phyloP scores from a whole-genome alignment of 73 alveolate genomes.

The Paramecium primaurelia region DNA sequence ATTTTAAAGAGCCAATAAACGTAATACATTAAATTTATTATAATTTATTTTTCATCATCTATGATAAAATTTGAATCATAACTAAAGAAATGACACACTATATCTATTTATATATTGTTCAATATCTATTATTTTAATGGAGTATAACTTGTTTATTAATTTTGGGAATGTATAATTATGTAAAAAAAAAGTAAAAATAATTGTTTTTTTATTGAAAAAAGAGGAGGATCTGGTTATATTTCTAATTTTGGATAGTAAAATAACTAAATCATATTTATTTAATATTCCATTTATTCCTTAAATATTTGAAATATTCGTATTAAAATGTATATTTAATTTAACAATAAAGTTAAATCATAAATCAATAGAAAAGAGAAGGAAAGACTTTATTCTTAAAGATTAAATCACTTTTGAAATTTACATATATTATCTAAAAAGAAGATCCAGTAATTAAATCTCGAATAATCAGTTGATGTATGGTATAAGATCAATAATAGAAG shows the following conservation, averaged over 20 bases:
- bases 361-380: conserved; percentile 29
- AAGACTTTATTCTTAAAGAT: conserved; percentile 69
- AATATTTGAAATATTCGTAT: too few species aligned
- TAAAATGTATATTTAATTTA: too few species aligned
- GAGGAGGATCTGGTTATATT: too few species aligned
- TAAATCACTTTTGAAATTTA: conserved; percentile 68
- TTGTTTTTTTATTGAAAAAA: too few species aligned
- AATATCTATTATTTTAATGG: neutral
- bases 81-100: neutral
- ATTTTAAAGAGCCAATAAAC: neutral
- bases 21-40: neutral
- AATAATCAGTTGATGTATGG: conserved; percentile 77
- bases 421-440: conserved; percentile 62
- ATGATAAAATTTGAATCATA: neutral
- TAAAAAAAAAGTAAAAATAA: neutral
- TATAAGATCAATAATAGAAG: conserved; percentile 65
- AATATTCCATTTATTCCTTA: too few species aligned
- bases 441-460: conserved; percentile 72
- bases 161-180: too few species aligned
- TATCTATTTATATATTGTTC: neutral
- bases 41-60: neutral
- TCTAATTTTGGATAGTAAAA: too few species aligned
- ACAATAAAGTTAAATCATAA: too few species aligned
- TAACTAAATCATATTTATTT: too few species aligned
- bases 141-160: neutral